Percentiles rank a stretch among this genome's conserved stretches.
phyloP scores from a whole-genome alignment of 2,329 filamentous ascomycete species.

The Geosmithia putterillii region DNA sequence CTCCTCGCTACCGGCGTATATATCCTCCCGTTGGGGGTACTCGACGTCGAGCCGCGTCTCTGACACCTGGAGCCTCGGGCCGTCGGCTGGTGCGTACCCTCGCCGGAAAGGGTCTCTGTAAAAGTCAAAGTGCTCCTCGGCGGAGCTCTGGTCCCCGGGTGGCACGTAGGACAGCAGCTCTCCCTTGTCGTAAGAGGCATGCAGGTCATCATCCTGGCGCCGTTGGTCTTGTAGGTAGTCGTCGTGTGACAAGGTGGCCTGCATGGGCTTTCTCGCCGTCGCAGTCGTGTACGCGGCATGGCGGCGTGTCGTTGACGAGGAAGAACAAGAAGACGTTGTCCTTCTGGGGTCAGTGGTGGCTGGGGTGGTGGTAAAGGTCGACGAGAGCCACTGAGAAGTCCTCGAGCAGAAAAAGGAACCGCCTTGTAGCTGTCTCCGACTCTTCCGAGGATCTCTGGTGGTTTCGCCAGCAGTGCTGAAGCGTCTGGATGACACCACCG shows the following conservation, averaged over 20 bases:
- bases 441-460: neutral
- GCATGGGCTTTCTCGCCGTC: neutral
- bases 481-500: neutral
- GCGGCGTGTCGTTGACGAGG: slow-evolving; percentile 5
- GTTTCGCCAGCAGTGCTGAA: slow-evolving; percentile 9
- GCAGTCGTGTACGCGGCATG: slow-evolving; percentile 10
- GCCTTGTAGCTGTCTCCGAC: slow-evolving; percentile 5
- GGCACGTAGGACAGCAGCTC: slow-evolving; percentile 42
- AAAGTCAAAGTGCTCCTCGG: slow-evolving; percentile 40
- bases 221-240: slow-evolving; percentile 3
- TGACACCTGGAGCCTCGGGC: slow-evolving; percentile 35
- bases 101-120: slow-evolving; percentile 40
- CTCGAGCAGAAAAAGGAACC: slow-evolving; percentile 14
- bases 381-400: slow-evolving; percentile 26
- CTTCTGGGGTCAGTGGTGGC: slow-evolving; percentile 9
- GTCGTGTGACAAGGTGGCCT: no score
- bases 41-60: slow-evolving; percentile 34
- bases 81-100: slow-evolving; percentile 38
- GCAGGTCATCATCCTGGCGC: slow-evolving; percentile 5
- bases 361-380: slow-evolving; percentile 26
- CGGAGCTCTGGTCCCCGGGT: slow-evolving; percentile 29
- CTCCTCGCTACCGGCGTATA: slow-evolving; percentile 19
- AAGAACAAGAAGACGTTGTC: slow-evolving; percentile 3
- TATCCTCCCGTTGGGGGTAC: slow-evolving; percentile 30
- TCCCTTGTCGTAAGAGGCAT: slow-evolving; percentile 14